phyloP scores from a whole-genome alignment of 2,329 filamentous ascomycete species.

The Hortaea sp. region DNA sequence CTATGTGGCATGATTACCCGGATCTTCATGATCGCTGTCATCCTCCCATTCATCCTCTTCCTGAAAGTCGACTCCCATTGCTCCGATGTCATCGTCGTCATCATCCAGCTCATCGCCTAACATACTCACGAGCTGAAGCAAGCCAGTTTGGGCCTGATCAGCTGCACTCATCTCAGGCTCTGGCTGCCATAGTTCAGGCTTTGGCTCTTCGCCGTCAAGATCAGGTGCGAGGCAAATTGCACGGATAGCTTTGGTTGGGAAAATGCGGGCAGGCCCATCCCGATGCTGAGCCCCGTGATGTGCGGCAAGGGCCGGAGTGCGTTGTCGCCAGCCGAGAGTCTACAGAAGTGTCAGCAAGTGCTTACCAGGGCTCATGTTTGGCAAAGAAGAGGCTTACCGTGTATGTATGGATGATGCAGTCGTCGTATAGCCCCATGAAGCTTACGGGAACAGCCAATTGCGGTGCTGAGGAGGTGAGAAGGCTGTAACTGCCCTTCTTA shows the following conservation, averaged over 20 bases:
- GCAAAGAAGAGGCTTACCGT: conserved; percentile 17
- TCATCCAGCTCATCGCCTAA: background rate
- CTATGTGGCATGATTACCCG: no score
- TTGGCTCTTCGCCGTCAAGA: background rate
- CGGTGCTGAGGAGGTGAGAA: conserved; percentile 25
- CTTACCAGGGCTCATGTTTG: background rate
- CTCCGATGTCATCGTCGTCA: background rate
- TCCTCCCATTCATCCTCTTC: background rate
- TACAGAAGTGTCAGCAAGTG: background rate
- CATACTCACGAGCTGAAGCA: background rate
- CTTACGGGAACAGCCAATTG: conserved; percentile 35
- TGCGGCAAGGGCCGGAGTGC: conserved; percentile 1
- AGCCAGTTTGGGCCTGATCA: background rate
- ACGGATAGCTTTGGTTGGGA: conserved; percentile 32
- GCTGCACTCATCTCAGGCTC: background rate
- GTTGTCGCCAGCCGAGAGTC: conserved; percentile 10
- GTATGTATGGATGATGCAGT: conserved; percentile 39
- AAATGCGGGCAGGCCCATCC: conserved; percentile 19
- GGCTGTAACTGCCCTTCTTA: conserved; percentile 18
- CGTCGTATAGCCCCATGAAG: conserved; percentile 39
- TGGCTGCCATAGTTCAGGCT: background rate
- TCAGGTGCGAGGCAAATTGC: conserved; percentile 29
- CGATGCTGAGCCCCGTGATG: conserved; percentile 5
- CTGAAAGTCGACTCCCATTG: background rate
- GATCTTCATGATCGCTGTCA: background rate